These are phyloP conservation scores for Acer negundo DNA, from an alignment of 345 rosid genomes.

Conservation along the genomic window DNA sequence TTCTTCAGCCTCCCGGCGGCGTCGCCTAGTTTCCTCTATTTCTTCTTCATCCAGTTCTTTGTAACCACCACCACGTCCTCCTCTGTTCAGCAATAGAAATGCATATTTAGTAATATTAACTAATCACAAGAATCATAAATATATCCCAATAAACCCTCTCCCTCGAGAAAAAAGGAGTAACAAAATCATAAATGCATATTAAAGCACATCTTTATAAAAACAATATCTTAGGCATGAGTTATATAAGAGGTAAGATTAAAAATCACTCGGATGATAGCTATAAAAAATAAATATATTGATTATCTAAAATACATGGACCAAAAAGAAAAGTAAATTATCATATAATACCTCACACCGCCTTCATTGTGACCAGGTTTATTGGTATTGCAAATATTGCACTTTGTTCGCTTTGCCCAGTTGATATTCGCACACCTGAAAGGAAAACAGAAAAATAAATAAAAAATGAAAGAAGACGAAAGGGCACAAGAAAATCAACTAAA, in stretches of 20 bases:
- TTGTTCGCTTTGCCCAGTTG: slow-evolving; percentile 95
- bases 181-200: not conserved
- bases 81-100: slow-evolving; percentile 47
- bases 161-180: not conserved
- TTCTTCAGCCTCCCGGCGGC: slow-evolving; percentile 89
- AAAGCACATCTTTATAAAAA: not conserved
- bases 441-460: not conserved
- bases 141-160: not conserved
- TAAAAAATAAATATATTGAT: not conserved
- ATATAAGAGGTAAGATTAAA: not conserved
- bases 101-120: slow-evolving; percentile 13
- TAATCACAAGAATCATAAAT: not conserved
- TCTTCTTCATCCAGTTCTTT: slow-evolving; percentile 99
- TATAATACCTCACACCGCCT: slow-evolving; percentile 88
- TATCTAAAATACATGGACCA: not conserved
- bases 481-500: not conserved
- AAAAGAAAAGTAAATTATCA: not conserved
- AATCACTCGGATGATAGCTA: not conserved
- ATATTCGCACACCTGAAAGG: slow-evolving; percentile 89
- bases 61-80: slow-evolving; percentile 99
- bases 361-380: slow-evolving; percentile 94
- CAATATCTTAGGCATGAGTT: not conserved
- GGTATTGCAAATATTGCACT: slow-evolving; percentile 97
- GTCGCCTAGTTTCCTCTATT: slow-evolving; percentile 90
- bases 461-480: not conserved